Percentiles rank a stretch among this genome's conserved stretches.
phyloP scores from a whole-genome alignment of 805 yeast genomes.

The Gaillardinia entomophila region DNA sequence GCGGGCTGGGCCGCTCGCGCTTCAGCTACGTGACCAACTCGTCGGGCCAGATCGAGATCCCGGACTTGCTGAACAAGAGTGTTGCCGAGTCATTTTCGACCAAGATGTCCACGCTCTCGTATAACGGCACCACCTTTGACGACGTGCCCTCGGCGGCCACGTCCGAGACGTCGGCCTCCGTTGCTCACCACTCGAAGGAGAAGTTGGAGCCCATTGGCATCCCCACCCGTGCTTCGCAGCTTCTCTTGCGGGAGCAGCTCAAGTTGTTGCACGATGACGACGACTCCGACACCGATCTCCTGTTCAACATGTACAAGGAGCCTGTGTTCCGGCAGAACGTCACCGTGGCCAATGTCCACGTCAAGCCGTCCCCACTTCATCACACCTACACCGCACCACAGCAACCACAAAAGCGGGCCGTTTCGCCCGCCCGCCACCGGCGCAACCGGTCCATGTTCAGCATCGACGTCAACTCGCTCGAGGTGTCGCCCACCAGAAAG shows the following conservation, averaged over 20 bases:
- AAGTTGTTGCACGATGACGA: slow-evolving; percentile 13
- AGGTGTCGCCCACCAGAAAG: slow-evolving; percentile 1
- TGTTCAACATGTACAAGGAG: slow-evolving; percentile 5
- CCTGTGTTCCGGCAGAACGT: not conserved
- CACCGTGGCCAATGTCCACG: slow-evolving; percentile 2
- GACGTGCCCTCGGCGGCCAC: slow-evolving; percentile 12
- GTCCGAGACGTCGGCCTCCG: slow-evolving; percentile 10
- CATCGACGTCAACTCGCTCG: slow-evolving; percentile 14
- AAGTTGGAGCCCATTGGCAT: slow-evolving; percentile 30
- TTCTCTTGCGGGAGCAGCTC: slow-evolving; percentile 21
- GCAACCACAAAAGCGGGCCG: no score
- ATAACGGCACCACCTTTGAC: slow-evolving; percentile 20
- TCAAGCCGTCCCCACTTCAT: not conserved
- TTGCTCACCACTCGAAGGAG: slow-evolving; percentile 1
- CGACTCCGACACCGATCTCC: slow-evolving; percentile 26
- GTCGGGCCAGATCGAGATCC: slow-evolving; percentile 37
- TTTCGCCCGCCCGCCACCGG: slow-evolving; percentile 26
- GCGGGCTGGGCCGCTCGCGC: slow-evolving; percentile 2
- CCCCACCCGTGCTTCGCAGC: slow-evolving; percentile 27
- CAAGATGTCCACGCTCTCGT: slow-evolving; percentile 5
- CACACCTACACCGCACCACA: not conserved
- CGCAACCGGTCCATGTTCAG: slow-evolving; percentile 35
- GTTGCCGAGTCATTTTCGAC: slow-evolving; percentile 7
- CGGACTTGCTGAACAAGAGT: slow-evolving; percentile 24
- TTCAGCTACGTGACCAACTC: slow-evolving; percentile 3